phyloP scores from a whole-genome alignment of 164 flowering plant species.

The Buxus sempervirens region DNA sequence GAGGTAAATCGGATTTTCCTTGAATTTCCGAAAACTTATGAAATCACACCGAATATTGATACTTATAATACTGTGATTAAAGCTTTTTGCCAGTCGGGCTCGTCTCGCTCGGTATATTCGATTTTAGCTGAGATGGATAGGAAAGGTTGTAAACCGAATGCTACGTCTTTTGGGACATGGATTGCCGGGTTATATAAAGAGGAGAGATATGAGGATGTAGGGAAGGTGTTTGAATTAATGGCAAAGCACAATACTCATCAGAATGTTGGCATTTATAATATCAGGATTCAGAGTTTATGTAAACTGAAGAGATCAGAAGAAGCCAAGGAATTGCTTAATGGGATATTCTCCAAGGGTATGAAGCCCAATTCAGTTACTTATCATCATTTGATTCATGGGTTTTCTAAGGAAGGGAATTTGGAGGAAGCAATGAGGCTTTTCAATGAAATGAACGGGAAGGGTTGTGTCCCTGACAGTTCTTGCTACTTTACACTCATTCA shows the following conservation, averaged over 20 bases:
- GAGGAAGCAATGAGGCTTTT: slow-evolving; percentile 65
- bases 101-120: slow-evolving; percentile 47
- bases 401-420: slow-evolving; percentile 60
- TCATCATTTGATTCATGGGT: slow-evolving; percentile 65
- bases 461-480: slow-evolving; percentile 39
- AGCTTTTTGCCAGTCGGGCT: slow-evolving; percentile 57
- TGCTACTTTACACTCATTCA: slow-evolving; percentile 61
- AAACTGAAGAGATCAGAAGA: slow-evolving; percentile 52
- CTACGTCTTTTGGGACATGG: slow-evolving; percentile 38
- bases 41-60: slow-evolving; percentile 46
- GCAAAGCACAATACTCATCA: slow-evolving; percentile 24
- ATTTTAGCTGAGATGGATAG: slow-evolving; percentile 69
- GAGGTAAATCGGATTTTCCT: slow-evolving; percentile 46
- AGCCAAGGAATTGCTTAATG: slow-evolving; percentile 65
- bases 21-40: slow-evolving; percentile 50
- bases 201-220: slow-evolving; percentile 63
- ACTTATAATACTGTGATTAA: slow-evolving; percentile 61
- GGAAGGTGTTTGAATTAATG: slow-evolving; percentile 67
- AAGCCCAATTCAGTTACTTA: slow-evolving; percentile 61
- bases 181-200: slow-evolving; percentile 72
- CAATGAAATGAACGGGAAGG: slow-evolving; percentile 44
- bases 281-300: slow-evolving; percentile 70
- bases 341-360: slow-evolving; percentile 46
- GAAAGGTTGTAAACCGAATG: slow-evolving; percentile 49
- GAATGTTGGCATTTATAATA: slow-evolving; percentile 50